Evolutionary conservation across 1,284 basidiomycete species (phyloP).

Genomic region (Rhodotorula glutinis): DNA sequence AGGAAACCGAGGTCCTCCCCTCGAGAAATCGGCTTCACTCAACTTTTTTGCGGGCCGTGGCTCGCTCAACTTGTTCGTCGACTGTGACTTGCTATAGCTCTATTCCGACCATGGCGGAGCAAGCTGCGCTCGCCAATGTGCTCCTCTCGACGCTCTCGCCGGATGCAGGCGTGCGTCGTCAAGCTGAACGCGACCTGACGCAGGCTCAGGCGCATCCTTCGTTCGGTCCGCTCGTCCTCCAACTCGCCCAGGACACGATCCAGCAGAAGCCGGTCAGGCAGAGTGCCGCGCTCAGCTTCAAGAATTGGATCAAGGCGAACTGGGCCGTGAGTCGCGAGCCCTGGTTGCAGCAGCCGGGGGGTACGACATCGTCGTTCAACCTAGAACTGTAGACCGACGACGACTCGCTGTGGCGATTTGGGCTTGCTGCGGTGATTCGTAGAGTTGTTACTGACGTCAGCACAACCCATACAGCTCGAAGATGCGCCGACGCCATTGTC

Average conservation of each 20-base stretch:
- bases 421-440: too few relatives aligned
- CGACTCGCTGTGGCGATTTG: not conserved
- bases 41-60: not conserved
- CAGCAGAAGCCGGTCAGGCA: conserved; percentile 65
- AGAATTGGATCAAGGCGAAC: conserved; percentile 76
- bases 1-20: too few relatives aligned
- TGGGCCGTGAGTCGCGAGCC: conserved; percentile 67
- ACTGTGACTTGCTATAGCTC: not conserved
- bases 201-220: conserved; percentile 66
- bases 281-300: conserved; percentile 79
- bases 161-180: conserved; percentile 55
- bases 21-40: too few relatives aligned
- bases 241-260: conserved; percentile 65
- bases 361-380: not conserved
- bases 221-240: conserved; percentile 71
- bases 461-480: conserved; percentile 55
- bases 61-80: not conserved
- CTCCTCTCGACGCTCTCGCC: conserved; percentile 33
- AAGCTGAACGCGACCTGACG: conserved; percentile 72
- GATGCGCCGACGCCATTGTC: conserved; percentile 55
- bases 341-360: not conserved
- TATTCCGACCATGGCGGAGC: conserved; percentile 11
- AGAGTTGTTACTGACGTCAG: too few relatives aligned
- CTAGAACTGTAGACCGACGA: not conserved
- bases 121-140: conserved; percentile 20